Conservation (phyloP, 306 rosid genomes). For the Ormosia semicastrata region DNA sequence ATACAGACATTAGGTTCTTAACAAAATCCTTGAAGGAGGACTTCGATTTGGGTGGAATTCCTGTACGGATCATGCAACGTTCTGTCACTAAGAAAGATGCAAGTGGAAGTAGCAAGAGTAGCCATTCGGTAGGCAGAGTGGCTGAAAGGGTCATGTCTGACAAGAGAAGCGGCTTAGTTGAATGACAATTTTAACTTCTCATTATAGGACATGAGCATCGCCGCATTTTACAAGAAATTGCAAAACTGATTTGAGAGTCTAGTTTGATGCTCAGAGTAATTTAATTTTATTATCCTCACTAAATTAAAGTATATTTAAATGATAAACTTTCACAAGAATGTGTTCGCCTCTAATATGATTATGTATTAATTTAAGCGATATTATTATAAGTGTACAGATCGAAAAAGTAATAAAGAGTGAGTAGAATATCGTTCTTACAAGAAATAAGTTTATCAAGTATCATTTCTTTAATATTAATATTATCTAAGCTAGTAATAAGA, state of each 20-base stretch:
- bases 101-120: constrained; percentile 41
- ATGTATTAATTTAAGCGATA: no score
- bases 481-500: no score
- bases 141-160: constrained; percentile 53
- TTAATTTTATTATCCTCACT: no score
- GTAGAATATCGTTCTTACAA: no score
- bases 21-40: constrained; percentile 91
- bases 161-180: constrained; percentile 52
- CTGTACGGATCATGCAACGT: constrained; percentile 86
- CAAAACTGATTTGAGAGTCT: not conserved
- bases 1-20: constrained; percentile 76
- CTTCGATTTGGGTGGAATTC: constrained; percentile 95
- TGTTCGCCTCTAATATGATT: no score
- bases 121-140: constrained; percentile 29
- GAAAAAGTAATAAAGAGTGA: no score
- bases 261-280: not conserved
- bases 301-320: no score
- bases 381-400: no score
- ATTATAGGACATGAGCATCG: not conserved
- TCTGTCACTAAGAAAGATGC: constrained; percentile 43
- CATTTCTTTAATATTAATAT: no score
- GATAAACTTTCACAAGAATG: no score
- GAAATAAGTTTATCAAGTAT: no score
- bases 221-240: constrained; percentile 5
- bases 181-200: constrained; percentile 26